Evolutionary conservation across 306 rosid genomes (phyloP).

Genomic region (Crotalaria pallida): DNA sequence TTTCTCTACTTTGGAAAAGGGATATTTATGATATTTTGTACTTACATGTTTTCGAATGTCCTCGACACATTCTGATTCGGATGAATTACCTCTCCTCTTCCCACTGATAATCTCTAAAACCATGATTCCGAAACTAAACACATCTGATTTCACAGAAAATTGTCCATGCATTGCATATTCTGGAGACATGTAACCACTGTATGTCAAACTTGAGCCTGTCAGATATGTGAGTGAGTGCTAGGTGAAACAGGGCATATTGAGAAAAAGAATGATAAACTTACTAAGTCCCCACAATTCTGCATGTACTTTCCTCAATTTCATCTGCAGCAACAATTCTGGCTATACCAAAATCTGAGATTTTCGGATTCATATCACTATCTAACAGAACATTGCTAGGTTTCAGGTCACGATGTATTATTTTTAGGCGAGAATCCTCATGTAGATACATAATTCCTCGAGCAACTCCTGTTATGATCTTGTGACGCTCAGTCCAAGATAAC

Average conservation of each 20-base stretch:
- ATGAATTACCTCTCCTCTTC: neutral
- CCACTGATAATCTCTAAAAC: neutral
- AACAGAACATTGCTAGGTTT: slow-evolving; percentile 37
- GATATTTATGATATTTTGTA: neutral
- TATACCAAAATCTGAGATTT: slow-evolving; percentile 45
- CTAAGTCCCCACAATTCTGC: slow-evolving; percentile 38
- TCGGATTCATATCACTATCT: slow-evolving; percentile 29
- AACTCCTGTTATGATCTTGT: slow-evolving; percentile 26
- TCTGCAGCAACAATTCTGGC: slow-evolving; percentile 27
- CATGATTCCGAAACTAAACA: neutral
- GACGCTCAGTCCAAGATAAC: slow-evolving; percentile 22
- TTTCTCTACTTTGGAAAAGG: too few relatives aligned
- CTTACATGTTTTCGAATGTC: slow-evolving; percentile 16
- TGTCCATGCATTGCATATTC: neutral
- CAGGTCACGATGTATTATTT: slow-evolving; percentile 42
- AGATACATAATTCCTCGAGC: slow-evolving; percentile 33
- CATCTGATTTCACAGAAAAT: slow-evolving; percentile 1
- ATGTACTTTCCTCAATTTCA: slow-evolving; percentile 14
- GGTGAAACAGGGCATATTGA: too few relatives aligned
- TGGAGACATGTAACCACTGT: neutral
- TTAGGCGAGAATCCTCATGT: slow-evolving; percentile 36
- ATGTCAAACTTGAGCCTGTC: neutral
- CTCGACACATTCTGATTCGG: neutral
- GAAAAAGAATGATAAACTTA: neutral
- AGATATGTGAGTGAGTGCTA: too few relatives aligned